Evolutionary conservation across 805 yeast species (phyloP).

Genomic region (Candida succiphila): DNA sequence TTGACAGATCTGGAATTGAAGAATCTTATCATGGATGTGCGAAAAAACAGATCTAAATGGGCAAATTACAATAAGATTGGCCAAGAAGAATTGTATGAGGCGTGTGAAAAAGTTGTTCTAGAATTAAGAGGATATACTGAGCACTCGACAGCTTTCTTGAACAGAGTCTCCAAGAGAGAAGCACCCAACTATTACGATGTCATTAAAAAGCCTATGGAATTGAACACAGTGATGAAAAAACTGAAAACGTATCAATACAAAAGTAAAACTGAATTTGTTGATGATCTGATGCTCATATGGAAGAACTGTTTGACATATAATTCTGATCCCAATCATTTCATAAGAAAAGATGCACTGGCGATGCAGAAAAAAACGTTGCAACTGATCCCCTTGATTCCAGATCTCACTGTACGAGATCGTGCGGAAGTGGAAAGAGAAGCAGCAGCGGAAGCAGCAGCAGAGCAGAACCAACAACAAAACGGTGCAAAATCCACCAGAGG

Average conservation of each 20-base stretch:
- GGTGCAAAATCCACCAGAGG: constrained; percentile 19
- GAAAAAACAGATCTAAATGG: constrained; percentile 96
- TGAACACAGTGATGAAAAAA: constrained; percentile 89
- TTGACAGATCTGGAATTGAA: constrained; percentile 78
- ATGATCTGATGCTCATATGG: constrained; percentile 93
- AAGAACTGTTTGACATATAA: constrained; percentile 86
- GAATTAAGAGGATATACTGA: constrained; percentile 90
- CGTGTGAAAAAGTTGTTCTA: constrained; percentile 89
- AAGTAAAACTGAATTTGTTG: constrained; percentile 86
- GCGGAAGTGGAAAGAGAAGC: constrained; percentile 65
- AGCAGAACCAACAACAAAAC: constrained; percentile 25
- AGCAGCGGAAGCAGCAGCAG: constrained; percentile 28
- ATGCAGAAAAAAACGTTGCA: constrained; percentile 85
- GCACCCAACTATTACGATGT: constrained; percentile 94
- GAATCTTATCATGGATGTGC: constrained; percentile 79
- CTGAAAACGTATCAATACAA: constrained; percentile 72
- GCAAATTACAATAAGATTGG: constrained; percentile 92
- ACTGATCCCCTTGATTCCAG: constrained; percentile 80
- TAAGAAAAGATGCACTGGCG: constrained; percentile 87
- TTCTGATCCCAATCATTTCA: constrained; percentile 87
- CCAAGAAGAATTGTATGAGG: constrained; percentile 95
- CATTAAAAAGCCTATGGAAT: constrained; percentile 92
- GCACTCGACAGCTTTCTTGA: constrained; percentile 91
- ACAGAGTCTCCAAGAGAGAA: constrained; percentile 93
- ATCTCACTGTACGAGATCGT: constrained; percentile 66